Percentiles rank a stretch among this genome's conserved stretches.
phyloP scores from a whole-genome alignment of 495 filamentous ascomycete species.

The Tuber calosporum region DNA sequence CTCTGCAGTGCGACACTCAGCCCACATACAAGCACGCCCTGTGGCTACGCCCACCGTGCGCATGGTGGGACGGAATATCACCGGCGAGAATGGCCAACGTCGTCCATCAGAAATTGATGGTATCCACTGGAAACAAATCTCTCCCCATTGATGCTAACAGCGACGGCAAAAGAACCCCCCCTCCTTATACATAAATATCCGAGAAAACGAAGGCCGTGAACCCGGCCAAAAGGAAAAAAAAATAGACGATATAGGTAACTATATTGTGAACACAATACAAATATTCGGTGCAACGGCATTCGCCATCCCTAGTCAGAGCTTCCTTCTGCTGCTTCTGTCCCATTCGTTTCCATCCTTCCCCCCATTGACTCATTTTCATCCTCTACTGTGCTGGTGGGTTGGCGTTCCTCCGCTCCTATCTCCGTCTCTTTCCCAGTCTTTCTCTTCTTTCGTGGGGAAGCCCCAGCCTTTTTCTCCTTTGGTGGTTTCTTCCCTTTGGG shows the following conservation, averaged over 20 bases:
- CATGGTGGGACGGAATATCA: background rate
- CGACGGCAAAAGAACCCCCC: background rate
- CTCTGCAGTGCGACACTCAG: background rate
- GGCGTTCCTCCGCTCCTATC: background rate
- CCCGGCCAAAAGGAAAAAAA: background rate
- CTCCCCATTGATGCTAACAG: background rate
- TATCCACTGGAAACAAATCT: background rate
- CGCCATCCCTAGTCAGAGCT: background rate
- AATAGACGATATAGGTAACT: background rate
- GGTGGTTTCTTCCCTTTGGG: background rate
- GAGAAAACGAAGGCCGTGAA: background rate
- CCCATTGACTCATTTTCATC: background rate
- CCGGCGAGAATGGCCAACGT: background rate
- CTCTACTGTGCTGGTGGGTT: background rate
- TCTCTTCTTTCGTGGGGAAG: constrained; percentile 12
- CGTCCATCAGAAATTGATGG: background rate
- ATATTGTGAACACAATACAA: background rate
- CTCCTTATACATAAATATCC: background rate
- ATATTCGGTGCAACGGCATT: background rate
- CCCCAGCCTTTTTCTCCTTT: constrained; percentile 1
- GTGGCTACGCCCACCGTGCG: background rate
- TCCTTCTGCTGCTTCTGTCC: background rate
- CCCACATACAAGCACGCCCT: background rate
- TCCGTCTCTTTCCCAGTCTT: constrained; percentile 2
- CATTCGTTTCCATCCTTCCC: background rate